phyloP scores from a whole-genome alignment of 768 basidiomycete genomes.

The Tulasnella calospora region DNA sequence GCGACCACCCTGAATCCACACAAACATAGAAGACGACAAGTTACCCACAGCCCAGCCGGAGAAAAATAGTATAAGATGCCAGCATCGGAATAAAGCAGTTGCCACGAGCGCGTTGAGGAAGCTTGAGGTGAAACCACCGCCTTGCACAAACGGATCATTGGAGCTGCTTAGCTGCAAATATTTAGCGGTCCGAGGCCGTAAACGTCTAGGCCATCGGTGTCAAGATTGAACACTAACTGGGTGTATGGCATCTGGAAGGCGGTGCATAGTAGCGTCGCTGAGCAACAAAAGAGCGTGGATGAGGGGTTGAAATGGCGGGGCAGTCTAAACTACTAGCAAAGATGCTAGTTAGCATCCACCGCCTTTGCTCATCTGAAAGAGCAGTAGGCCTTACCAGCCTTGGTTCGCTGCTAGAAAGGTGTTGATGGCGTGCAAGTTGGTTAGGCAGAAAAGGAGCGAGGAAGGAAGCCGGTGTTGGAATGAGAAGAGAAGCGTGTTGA shows the following conservation, averaged over 20 bases:
- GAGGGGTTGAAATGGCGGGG: background rate
- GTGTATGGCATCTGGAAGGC: background rate
- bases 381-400: background rate
- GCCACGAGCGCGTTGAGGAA: slow-evolving; percentile 41
- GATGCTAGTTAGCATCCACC: background rate
- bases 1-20: too few species aligned
- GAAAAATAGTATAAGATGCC: slow-evolving; percentile 64
- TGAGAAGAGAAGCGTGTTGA: background rate
- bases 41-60: slow-evolving; percentile 49
- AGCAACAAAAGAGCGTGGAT: background rate
- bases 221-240: background rate
- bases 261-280: background rate
- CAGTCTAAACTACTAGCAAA: background rate
- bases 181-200: background rate
- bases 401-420: background rate
- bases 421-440: background rate
- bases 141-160: slow-evolving; percentile 21
- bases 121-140: background rate
- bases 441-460: background rate
- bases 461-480: background rate
- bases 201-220: background rate
- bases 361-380: background rate
- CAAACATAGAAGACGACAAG: too few species aligned
- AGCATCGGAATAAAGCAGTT: slow-evolving; percentile 52
- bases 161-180: background rate